Evolutionary conservation across 805 yeast species (phyloP).

Genomic region (Candida endomychidarum): DNA sequence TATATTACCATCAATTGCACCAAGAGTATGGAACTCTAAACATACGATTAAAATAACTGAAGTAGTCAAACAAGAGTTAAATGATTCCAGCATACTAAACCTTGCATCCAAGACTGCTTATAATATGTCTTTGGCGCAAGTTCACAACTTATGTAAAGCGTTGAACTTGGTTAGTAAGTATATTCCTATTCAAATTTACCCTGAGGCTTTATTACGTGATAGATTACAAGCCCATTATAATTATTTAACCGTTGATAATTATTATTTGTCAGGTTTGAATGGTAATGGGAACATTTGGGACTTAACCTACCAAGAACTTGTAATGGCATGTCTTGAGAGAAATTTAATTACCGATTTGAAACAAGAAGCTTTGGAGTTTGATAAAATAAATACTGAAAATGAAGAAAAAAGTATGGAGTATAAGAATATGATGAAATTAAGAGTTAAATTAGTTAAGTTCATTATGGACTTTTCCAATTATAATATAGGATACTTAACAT

Average conservation of each 20-base stretch:
- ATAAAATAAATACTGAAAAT: constrained; percentile 18
- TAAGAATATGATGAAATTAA: constrained; percentile 15
- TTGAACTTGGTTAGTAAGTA: constrained; percentile 41
- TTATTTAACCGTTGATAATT: constrained; percentile 54
- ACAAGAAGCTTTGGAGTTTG: constrained; percentile 19
- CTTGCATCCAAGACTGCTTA: constrained; percentile 47
- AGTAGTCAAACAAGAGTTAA: constrained; percentile 9
- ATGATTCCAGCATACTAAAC: constrained; percentile 8
- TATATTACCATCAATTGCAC: constrained; percentile 47
- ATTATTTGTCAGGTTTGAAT: constrained; percentile 37
- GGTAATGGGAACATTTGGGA: constrained; percentile 44
- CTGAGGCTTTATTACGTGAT: constrained; percentile 35
- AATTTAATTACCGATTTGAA: constrained; percentile 42
- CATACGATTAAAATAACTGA: constrained; percentile 14
- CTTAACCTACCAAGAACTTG: constrained; percentile 49
- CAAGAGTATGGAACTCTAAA: constrained; percentile 32
- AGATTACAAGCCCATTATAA: constrained; percentile 40
- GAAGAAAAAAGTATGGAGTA: constrained; percentile 14
- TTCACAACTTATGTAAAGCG: constrained; percentile 33
- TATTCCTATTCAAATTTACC: constrained; percentile 39
- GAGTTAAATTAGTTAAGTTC: constrained; percentile 40
- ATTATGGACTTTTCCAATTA: constrained; percentile 39
- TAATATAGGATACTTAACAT: constrained; percentile 40
- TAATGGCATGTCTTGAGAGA: constrained; percentile 55
- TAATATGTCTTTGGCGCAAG: constrained; percentile 40